Percentiles rank a stretch among this genome's conserved stretches.
These are phyloP conservation scores for Leucocoprinus sp. DNA, from an alignment of 768 basidiomycete species.

Conservation along the genomic window DNA sequence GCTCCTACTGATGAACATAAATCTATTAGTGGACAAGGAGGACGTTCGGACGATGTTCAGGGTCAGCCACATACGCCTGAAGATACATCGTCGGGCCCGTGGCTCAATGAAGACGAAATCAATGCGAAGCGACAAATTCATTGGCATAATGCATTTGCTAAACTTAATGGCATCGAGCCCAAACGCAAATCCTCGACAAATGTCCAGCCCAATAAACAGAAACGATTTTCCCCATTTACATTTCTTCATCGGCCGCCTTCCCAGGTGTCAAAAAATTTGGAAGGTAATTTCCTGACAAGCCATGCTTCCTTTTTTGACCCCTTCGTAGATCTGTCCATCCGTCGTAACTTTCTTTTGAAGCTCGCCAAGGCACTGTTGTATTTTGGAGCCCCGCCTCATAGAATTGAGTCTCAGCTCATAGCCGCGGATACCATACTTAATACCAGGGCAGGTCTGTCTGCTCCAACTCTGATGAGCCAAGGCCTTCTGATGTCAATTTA, in stretches of 20 bases:
- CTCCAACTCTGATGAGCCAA: not conserved
- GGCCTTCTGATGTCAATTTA: conserved; percentile 14
- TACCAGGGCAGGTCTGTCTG: conserved; percentile 51
- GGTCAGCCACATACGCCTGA: not conserved
- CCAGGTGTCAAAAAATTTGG: conserved; percentile 28
- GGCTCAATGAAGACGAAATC: conserved; percentile 2
- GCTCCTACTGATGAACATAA: not conserved
- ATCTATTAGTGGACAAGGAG: not conserved
- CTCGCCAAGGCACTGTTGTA: conserved; percentile 82
- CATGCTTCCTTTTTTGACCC: not conserved
- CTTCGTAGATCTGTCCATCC: not conserved
- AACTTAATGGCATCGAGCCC: not conserved
- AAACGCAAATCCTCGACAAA: not conserved
- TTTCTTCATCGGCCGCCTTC: conserved; percentile 2
- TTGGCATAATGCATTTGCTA: conserved; percentile 5
- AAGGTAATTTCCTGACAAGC: conserved; percentile 25
- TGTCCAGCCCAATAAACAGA: not conserved
- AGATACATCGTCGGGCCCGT: not conserved
- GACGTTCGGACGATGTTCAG: not conserved
- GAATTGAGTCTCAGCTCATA: conserved; percentile 82
- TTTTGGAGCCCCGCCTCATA: conserved; percentile 93
- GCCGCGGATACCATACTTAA: conserved; percentile 74
- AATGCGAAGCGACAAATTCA: not conserved
- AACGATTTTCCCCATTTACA: not conserved
- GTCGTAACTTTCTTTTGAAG: conserved; percentile 69